Conservation (phyloP, 345 rosid species). For the Arabis hirsuta region DNA sequence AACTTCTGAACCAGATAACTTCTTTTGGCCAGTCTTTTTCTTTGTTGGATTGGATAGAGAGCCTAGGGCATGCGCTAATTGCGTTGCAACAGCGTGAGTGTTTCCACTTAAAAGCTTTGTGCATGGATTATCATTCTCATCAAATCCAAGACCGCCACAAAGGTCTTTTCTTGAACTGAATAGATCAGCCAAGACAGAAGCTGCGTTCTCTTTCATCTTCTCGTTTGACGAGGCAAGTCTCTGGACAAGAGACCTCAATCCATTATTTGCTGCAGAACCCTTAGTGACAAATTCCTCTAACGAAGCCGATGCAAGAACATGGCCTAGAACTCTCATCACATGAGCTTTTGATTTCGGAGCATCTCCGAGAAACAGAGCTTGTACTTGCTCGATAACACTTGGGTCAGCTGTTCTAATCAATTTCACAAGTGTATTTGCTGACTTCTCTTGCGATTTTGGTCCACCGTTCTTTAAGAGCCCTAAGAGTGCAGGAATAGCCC, state of each 20-base stretch:
- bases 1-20: constrained; percentile 59
- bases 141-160: constrained; percentile 74
- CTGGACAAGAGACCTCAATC: constrained; percentile 73
- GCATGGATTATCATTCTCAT: constrained; percentile 73
- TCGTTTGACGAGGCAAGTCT: constrained; percentile 74
- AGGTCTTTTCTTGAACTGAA: constrained; percentile 74
- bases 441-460: constrained; percentile 69
- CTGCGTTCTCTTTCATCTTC: constrained; percentile 80
- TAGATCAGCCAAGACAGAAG: constrained; percentile 82
- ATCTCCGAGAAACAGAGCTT: constrained; percentile 75
- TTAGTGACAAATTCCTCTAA: constrained; percentile 57
- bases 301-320: constrained; percentile 73
- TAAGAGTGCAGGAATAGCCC: constrained; percentile 72
- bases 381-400: constrained; percentile 74
- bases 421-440: constrained; percentile 66
- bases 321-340: constrained; percentile 76
- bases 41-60: constrained; percentile 77
- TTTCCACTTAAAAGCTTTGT: constrained; percentile 76
- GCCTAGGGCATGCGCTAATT: constrained; percentile 75
- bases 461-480: constrained; percentile 76
- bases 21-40: constrained; percentile 55
- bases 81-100: constrained; percentile 75
- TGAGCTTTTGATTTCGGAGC: constrained; percentile 67
- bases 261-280: constrained; percentile 91
- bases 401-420: constrained; percentile 72